A percentile compares a stretch with the other conserved stretches of the same genome.
Conservation (phyloP, 2,329 filamentous ascomycete species). For the Talaromyces sp. region DNA sequence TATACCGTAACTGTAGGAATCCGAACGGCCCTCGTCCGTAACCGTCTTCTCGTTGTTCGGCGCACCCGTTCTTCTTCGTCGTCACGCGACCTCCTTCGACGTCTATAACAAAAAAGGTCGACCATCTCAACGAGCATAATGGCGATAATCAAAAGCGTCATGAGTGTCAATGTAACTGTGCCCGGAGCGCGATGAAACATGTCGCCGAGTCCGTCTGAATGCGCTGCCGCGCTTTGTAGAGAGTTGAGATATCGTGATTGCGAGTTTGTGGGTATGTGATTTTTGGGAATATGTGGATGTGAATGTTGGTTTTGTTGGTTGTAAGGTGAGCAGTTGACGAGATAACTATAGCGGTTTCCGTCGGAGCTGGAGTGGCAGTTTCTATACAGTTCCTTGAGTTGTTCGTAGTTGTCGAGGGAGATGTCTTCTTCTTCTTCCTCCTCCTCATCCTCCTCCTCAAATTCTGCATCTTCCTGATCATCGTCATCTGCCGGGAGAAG, state of each 20-base stretch:
- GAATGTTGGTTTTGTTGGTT: constrained; percentile 4
- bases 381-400: constrained; percentile 16
- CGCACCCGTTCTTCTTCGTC: not conserved
- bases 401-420: not conserved
- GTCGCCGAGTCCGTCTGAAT: not conserved
- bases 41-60: not conserved
- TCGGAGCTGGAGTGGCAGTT: constrained; percentile 17
- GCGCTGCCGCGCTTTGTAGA: not conserved
- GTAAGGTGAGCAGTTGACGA: constrained; percentile 13
- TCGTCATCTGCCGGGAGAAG: not conserved
- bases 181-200: constrained; percentile 1
- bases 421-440: not conserved
- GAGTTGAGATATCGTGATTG: not conserved
- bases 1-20: constrained; percentile 1
- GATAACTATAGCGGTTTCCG: constrained; percentile 16
- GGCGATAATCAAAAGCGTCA: constrained; percentile 13
- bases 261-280: not conserved
- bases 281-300: not conserved
- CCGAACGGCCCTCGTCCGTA: not conserved
- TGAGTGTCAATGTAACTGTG: constrained; percentile 6
- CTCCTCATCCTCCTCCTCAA: not conserved
- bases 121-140: constrained; percentile 17
- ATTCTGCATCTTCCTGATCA: not conserved
- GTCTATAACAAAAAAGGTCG: not conserved
- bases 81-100: not conserved